Evolutionary conservation across 768 basidiomycete species (phyloP), one percentile per base, ranked within the genome.

Genomic region (Trametes coccinea): DNA sequence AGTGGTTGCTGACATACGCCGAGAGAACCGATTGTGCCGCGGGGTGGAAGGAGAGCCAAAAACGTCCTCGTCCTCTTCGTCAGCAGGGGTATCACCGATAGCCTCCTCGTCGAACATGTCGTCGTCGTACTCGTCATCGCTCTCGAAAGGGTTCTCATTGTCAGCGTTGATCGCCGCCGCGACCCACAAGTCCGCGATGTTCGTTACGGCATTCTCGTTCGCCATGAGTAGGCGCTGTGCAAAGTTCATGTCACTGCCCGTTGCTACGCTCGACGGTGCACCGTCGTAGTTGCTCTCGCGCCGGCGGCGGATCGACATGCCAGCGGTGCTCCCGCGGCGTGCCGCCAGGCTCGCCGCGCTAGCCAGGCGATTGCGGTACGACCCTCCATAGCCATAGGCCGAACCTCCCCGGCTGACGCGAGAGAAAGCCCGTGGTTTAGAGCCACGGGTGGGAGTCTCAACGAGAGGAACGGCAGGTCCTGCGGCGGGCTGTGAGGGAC

Each of bases 151-250:
- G 59, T 94, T 88, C 65, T 95, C 93, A 67, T 91, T 90, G 70
- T 96, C 95, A 33, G 89, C 93, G 61, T 96, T 97, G 77, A 96
- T 93, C 5, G 96, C 97, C 17, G 95, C 91, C 4, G 94, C 93
- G 53, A 98, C 93, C 97, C 97, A 99, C 22, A 99, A 78, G 75
- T 98, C 96, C 27, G 94, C 92, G 69, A 99, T 92, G 66, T 89
- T 93, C 59, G 93, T 95, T 4, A 95, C 94, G 11, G 93, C 90
- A 67, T 93, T 91, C 75, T 97, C 95, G 74, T 97, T 97, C 17
- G 96, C 96, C 78, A 95, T 86, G 46, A 96, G 76, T 27, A 96
- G 71, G 61, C 93, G 82, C 71, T 96, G 92, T 0, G 95, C 89
- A 66, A 98, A 93, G 68, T 92, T 93, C 53, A 93, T 80, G 65